A percentile compares a stretch with the other conserved stretches of the same genome.
Evolutionary conservation across 768 basidiomycete species (phyloP).

Genomic region (Tylopilus sp.): DNA sequence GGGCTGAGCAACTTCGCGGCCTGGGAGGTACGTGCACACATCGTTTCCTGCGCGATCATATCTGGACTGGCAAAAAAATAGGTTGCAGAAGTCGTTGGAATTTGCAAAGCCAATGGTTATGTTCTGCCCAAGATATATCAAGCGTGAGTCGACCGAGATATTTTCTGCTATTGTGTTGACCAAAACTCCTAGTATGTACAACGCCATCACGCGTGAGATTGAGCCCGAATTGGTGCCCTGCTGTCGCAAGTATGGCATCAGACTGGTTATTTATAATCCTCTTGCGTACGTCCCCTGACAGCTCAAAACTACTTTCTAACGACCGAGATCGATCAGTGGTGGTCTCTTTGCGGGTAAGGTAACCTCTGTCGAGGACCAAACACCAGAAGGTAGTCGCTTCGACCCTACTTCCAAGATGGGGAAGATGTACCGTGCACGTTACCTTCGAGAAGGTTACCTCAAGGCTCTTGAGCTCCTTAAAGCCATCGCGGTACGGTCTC

Average conservation of each 20-base stretch:
- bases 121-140: conserved; percentile 55
- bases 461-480: conserved; percentile 41
- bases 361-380: conserved; percentile 28
- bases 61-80: conserved; percentile 11
- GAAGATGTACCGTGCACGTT: conserved; percentile 43
- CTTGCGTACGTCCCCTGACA: conserved; percentile 37
- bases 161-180: neutral
- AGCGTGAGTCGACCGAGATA: conserved; percentile 34
- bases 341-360: conserved; percentile 44
- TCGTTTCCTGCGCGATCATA: neutral
- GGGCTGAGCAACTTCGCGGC: conserved; percentile 59
- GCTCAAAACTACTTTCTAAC: neutral
- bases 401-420: conserved; percentile 37
- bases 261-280: conserved; percentile 56
- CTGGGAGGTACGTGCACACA: conserved; percentile 42
- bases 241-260: conserved; percentile 53
- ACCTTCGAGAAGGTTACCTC: conserved; percentile 41
- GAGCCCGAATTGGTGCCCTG: conserved; percentile 53
- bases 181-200: conserved; percentile 36
- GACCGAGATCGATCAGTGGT: neutral
- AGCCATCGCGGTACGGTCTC: conserved; percentile 35
- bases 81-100: conserved; percentile 58
- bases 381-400: conserved; percentile 40
- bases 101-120: conserved; percentile 52
- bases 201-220: conserved; percentile 45